These are phyloP conservation scores for Cymbopogon flexuosus DNA, from an alignment of 202 grass and related monocot genomes.

Conservation along the genomic window DNA sequence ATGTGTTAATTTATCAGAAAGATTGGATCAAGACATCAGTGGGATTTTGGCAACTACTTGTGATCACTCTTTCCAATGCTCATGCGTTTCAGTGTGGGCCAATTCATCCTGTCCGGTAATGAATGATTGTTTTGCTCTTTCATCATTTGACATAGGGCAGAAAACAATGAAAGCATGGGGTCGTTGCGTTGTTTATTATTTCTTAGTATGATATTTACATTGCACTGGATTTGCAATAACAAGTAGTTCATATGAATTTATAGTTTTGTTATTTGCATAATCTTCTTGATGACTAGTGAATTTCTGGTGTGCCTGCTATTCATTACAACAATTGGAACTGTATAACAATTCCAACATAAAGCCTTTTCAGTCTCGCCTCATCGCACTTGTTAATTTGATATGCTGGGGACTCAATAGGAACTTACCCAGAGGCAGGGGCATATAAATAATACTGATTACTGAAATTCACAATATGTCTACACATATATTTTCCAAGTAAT, in stretches of 20 bases:
- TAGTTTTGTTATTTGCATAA: background rate
- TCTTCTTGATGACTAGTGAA: background rate
- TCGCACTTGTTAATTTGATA: background rate
- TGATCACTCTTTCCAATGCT: constrained; percentile 93
- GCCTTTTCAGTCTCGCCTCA: background rate
- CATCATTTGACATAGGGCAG: background rate
- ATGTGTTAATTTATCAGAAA: constrained; percentile 53
- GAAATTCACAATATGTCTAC: background rate
- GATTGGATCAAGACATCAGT: constrained; percentile 94
- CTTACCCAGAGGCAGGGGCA: background rate
- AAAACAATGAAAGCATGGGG: background rate
- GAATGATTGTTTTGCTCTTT: background rate
- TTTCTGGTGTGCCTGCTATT: background rate
- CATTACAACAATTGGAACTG: background rate
- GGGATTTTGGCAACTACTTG: constrained; percentile 92
- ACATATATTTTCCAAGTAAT: background rate
- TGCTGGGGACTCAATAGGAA: background rate
- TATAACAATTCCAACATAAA: background rate
- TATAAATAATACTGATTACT: constrained; percentile 1
- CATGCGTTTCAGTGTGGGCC: constrained; percentile 78
- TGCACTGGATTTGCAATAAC: background rate
- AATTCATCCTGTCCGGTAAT: constrained; percentile 83
- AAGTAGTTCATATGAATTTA: background rate
- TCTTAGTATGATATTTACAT: background rate
- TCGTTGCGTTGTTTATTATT: background rate